Evolutionary conservation across 2,329 filamentous ascomycete genomes (phyloP).

Genomic region (Phyllosticta citriasiana): DNA sequence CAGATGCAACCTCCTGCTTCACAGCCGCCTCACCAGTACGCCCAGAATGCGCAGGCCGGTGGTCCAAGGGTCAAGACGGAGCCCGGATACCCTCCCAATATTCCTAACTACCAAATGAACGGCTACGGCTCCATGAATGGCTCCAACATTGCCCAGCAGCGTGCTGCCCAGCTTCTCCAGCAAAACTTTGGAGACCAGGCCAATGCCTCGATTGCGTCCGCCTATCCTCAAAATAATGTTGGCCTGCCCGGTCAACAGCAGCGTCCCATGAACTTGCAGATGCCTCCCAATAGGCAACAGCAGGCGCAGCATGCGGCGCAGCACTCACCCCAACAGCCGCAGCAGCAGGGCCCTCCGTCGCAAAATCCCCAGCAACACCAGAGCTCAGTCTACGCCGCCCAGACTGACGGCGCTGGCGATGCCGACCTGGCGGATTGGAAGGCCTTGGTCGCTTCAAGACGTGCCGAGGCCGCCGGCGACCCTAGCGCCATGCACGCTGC

Average conservation of each 20-base stretch:
- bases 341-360: slow-evolving; percentile 32
- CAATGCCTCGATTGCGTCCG: slow-evolving; percentile 56
- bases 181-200: slow-evolving; percentile 53
- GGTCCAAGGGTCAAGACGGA: slow-evolving; percentile 44
- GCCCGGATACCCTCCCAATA: slow-evolving; percentile 27
- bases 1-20: slow-evolving; percentile 19
- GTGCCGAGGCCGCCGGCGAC: slow-evolving; percentile 42
- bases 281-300: slow-evolving; percentile 11
- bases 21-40: slow-evolving; percentile 15
- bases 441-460: slow-evolving; percentile 50
- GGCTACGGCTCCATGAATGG: slow-evolving; percentile 25
- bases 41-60: slow-evolving; percentile 20
- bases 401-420: slow-evolving; percentile 67
- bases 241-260: slow-evolving; percentile 15
- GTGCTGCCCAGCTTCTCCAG: slow-evolving; percentile 42
- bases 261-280: slow-evolving; percentile 8
- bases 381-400: slow-evolving; percentile 37
- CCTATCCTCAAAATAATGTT: slow-evolving; percentile 33
- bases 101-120: slow-evolving; percentile 24
- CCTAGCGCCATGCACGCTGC: slow-evolving; percentile 41
- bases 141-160: slow-evolving; percentile 43
- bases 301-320: slow-evolving; percentile 24
- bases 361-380: slow-evolving; percentile 34
- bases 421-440: slow-evolving; percentile 46
- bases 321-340: slow-evolving; percentile 18